Base-by-base conservation (phyloP, 495 filamentous ascomycete species). In the Coniosporium apollinis region DNA sequence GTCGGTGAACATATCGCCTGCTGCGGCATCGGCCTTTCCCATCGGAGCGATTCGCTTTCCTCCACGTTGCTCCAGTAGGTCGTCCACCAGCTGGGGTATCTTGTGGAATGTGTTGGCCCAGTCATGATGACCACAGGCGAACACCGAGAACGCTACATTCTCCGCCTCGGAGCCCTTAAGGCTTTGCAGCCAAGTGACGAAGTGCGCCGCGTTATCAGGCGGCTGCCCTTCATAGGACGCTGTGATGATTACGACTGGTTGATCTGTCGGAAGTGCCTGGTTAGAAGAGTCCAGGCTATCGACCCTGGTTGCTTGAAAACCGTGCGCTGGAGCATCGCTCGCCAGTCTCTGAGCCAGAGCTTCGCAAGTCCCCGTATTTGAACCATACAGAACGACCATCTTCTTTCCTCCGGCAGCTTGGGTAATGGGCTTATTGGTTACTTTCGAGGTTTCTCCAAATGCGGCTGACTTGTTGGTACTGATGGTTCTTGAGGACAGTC, bases 281-380 rank as follows among this genome's bases (percentile, higher is more conserved):
- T 67, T 67, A 0, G 72, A 74, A 1, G 69, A 62, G 43, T 86
- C 72, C 39, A 84, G 47, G 2, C 62, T 54, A 15, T 67, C 64
- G 7, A 76, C 43, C 5, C 39, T 54, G 33, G 64, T 50, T 4
- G 73, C 72, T 2, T 47, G 44, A 43, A 67, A 81, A 0, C 77
- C 79, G 43, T 74, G 67, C 3, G 48, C 45, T 13, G 51, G 41
- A 2, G 76, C 76, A 47, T 69, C 65, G 35, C 61, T 60, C 4
- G 74, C 74, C 10, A 83, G 48, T 31, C 64, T 59, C 41, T 73
- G 65, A 1, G 78, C 76, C 22, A 86, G 60, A 2, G 69, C 58
- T 46, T 82, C 75, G 47, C 79, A 86, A 9, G 80, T 86, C 2
- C 80, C 79, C 3, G 70, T 72, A 42, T 85, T 83, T 10, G 71